Base-by-base conservation (phyloP, 2,329 filamentous ascomycete genomes). In the Fusarium bulbicola region DNA sequence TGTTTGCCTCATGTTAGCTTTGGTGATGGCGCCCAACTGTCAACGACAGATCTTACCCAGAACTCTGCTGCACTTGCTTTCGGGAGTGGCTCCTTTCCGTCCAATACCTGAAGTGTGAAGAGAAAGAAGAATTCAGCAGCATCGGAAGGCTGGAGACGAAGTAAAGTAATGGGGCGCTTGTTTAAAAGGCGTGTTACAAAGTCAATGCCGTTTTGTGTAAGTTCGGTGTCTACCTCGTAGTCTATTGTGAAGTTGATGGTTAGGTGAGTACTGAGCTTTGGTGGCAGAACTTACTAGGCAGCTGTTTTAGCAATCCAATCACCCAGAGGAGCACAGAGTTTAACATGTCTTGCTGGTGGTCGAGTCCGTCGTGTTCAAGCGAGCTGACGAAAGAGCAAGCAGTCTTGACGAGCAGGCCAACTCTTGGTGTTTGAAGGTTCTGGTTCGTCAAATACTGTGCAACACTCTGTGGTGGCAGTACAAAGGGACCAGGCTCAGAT, bases 61-160 rank as follows among this genome's bases (percentile, higher is more conserved):
- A 97, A 93, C 34, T 92, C 90, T 14, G 91, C 89, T 4, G 93
- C 89, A 6, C 92, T 89, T 36, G 88, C 88, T 81, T 96, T 97
- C 0, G 93, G 92, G 15, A 97, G 83, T 1, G 92, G 90, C 66
- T 96, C 93, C 36, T 87, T 89, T 18, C 91, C 92, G 47, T 91
- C 87, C 12, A 97, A 83, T 13, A 93, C 90, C 74, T 89, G 88
- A 18, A 96, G 83, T 0, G 91, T 88, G 76, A 95, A 95, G 59
- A 91, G 82, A 76, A 97, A 92, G 68, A 94, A 87, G 74, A 87
- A 89, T 66, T 92, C 90, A 3, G 92, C 85, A 16, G 87, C 85
- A 3, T 87, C 85, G 16, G 86, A 80, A 8, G 89, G 85, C 58
- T 91, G 87, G 14, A 89, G 82, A 10, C 81, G 82, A 54, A 94